Base-by-base conservation (phyloP, 2,329 filamentous ascomycete species). In the Cryphonectria parasitica region DNA sequence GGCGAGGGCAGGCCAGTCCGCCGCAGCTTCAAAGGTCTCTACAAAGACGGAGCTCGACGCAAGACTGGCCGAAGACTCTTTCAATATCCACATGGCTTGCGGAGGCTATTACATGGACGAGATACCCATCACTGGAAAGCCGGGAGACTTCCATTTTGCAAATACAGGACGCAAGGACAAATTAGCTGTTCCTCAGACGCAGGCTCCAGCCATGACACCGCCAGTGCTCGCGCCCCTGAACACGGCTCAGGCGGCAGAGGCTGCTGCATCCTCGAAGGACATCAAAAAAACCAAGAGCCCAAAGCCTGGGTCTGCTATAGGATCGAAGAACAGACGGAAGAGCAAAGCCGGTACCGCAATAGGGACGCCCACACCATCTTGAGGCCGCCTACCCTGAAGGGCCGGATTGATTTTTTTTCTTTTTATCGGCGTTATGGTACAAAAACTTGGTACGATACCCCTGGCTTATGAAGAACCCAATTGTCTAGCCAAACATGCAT, bases 101-200 rank as follows among this genome's bases (percentile, higher is more conserved):
- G 89, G 88, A 52, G 86, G 88, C 64, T 89, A 91, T 73, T 91
- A 89, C 76, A 87, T 91, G 79, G 88, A 91, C 78, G 88, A 91
- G 78, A 91, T 90, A 74, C 88, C 89, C 58, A 91, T 91, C 75
- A 90, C 88, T 0, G 89, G 90, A 64, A 84, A 86, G 41, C 89
- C 89, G 0, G 89, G 89, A 65, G 88, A 89, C 68, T 91, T 91
- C 78, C 88, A 90, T 74, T 83, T 91, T 15, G 86, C 86, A 11
- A 89, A 87, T 10, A 90, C 88, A 0, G 89, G 89, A 1, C 84
- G 88, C 68, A 87, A 87, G 75, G 78, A 81, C 67, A 82, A 80
- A 69, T 73, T 80, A 10, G 72, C 73, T 41, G 67, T 70, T 7
- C 72, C 72, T 34, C 68, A 61, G 45, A 28, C 60, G 3, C 66